Conservation (phyloP, 1,284 basidiomycete species). For the Termitomyces sp. region DNA sequence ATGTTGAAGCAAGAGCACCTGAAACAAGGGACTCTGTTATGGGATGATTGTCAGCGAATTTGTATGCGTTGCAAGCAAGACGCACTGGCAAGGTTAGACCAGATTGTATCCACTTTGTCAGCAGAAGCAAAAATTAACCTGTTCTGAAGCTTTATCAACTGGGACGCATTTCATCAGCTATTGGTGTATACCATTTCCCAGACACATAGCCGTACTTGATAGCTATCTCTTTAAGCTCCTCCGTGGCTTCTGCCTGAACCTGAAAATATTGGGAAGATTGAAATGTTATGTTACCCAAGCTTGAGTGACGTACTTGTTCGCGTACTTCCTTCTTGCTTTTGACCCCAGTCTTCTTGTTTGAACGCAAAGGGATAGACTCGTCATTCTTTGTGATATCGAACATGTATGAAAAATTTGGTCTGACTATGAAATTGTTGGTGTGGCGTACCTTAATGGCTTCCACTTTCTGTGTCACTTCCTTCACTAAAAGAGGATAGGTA, state of each 20-base stretch:
- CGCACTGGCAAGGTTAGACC: constrained; percentile 52
- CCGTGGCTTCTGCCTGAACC: constrained; percentile 53
- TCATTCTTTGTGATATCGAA: constrained; percentile 45
- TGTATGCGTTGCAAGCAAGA: constrained; percentile 4
- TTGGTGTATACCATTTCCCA: constrained; percentile 57
- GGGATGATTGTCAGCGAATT: neutral
- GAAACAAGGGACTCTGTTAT: constrained; percentile 51
- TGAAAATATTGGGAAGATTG: constrained; percentile 21
- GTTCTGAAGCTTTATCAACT: neutral
- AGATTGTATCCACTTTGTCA: constrained; percentile 57
- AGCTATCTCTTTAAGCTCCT: constrained; percentile 55
- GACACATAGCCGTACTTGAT: constrained; percentile 43
- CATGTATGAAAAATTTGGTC: neutral
- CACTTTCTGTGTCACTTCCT: constrained; percentile 49
- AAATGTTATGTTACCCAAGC: neutral
- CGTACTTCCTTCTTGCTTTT: constrained; percentile 71
- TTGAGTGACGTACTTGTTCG: constrained; percentile 43
- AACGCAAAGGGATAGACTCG: constrained; percentile 53
- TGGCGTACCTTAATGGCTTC: constrained; percentile 50
- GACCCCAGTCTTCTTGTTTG: constrained; percentile 64
- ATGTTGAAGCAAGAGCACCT: constrained; percentile 54
- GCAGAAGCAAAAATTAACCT: constrained; percentile 61
- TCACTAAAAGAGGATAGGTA: constrained; percentile 35
- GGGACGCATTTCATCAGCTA: neutral
- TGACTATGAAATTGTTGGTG: neutral